Base-by-base conservation (phyloP, 495 filamentous ascomycete genomes). In the Durotheca rogersii region DNA sequence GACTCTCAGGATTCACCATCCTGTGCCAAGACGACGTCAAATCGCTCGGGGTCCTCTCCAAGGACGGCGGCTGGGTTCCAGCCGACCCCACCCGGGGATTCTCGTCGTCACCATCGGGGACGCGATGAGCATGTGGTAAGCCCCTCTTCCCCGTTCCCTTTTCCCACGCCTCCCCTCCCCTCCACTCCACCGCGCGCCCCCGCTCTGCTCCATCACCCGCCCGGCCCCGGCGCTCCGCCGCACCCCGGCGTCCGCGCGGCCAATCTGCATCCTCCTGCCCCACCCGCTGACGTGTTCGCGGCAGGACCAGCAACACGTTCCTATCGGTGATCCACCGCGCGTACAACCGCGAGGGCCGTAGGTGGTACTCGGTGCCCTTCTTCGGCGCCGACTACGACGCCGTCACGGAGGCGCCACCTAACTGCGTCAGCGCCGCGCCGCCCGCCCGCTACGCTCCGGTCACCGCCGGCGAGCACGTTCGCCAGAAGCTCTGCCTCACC, bases 21-120 rank as follows among this genome's bases (percentile, higher is more conserved):
- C 61, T 79, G 0, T 79, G 74, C 64, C 77, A 80, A 42, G 70
- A 76, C 52, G 71, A 64, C 39, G 60, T 51, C 10, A 74, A 73
- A 0, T 75, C 76, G 1, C 44, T 81, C 23, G 75, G 79, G 56
- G 73, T 78, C 0, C 51, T 74, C 1, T 71, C 64, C 6, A 60
- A 58, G n/a, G 55, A 64, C 11, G 72, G 71, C 2, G 66, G 69
- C 37, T 81, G 76, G 76, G 57, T 81, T n/a, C 68, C 74, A 47
- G 78, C 54, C 0, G 53, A 60, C 6, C 79, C 79, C 0, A 58
- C 79, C 51, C 70, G 27, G 77, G 76, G 7, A 78, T 77, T 0
- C 57, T 81, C n/a, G 78, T 83, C 1, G 77, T 83, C 19, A 83
- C 82, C 61, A 75, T 83, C 36, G 78, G 78, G 0, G 80, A 83